Percentiles rank a stretch among this genome's conserved stretches.
These are phyloP conservation scores for Claviceps sp. DNA, from an alignment of 2,329 filamentous ascomycete species.

Conservation along the genomic window DNA sequence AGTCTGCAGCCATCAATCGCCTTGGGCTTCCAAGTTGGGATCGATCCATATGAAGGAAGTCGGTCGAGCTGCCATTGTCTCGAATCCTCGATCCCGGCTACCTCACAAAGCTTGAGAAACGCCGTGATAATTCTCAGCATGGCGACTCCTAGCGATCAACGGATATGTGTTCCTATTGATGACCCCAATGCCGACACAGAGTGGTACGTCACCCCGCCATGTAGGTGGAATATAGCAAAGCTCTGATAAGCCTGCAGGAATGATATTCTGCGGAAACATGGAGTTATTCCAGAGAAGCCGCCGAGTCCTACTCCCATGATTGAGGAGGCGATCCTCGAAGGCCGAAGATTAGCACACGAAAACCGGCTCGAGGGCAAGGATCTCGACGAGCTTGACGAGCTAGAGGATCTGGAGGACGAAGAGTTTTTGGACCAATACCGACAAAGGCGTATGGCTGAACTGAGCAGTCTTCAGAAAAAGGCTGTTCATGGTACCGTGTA, in stretches of 20 bases:
- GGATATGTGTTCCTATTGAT: constrained; percentile 72
- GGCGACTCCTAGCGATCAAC: constrained; percentile 49
- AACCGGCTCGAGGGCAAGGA: constrained; percentile 91
- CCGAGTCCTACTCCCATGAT: constrained; percentile 92
- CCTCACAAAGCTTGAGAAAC: not conserved
- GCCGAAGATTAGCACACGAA: constrained; percentile 70
- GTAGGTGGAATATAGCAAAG: constrained; percentile 2
- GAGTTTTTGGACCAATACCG: constrained; percentile 79
- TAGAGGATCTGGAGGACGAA: constrained; percentile 94
- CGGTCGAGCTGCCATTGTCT: not conserved
- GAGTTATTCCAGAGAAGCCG: constrained; percentile 93
- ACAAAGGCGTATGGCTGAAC: constrained; percentile 73
- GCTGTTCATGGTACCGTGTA: constrained; percentile 83
- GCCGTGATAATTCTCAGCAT: constrained; percentile 22
- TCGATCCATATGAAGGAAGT: no score
- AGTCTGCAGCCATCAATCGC: not conserved
- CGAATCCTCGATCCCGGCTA: not conserved
- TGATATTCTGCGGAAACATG: constrained; percentile 93
- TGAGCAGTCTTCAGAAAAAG: constrained; percentile 60
- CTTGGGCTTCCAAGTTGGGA: not conserved
- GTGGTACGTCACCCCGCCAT: constrained; percentile 48
- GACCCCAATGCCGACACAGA: constrained; percentile 96
- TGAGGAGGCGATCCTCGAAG: constrained; percentile 82
- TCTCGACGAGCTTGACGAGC: constrained; percentile 79
- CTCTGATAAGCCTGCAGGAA: constrained; percentile 50